Conservation (phyloP, 2,329 filamentous ascomycete species). For the Fusarium protoensiforme region DNA sequence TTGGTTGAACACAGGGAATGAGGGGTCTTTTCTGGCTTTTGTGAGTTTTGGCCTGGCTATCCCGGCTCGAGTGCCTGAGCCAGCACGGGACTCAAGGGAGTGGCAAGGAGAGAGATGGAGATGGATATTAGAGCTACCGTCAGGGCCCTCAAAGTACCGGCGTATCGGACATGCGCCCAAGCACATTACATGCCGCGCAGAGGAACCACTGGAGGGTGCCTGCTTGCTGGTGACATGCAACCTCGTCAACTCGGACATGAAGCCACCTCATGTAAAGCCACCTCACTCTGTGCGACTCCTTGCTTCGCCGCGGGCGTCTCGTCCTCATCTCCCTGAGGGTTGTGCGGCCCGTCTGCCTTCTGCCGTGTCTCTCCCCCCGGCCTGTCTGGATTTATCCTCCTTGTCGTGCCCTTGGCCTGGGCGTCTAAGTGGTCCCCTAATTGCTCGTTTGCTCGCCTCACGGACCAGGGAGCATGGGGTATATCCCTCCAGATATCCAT, state of each 20-base stretch:
- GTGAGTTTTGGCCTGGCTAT: constrained; percentile 27
- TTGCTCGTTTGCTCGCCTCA: constrained; percentile 31
- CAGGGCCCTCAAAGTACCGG: constrained; percentile 8
- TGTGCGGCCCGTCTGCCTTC: constrained; percentile 15
- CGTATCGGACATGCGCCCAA: constrained; percentile 1
- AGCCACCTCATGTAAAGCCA: constrained; percentile 31
- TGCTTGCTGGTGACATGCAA: constrained; percentile 17
- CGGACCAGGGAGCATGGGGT: constrained; percentile 31
- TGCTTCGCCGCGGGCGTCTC: constrained; percentile 3
- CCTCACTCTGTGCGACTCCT: constrained; percentile 9
- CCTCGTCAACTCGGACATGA: constrained; percentile 14
- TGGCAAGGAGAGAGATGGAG: constrained; percentile 9
- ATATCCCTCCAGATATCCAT: constrained; percentile 19
- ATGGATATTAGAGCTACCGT: neutral
- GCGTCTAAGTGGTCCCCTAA: constrained; percentile 32
- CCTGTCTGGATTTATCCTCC: constrained; percentile 24
- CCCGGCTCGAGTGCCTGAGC: constrained; percentile 33
- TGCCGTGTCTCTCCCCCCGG: constrained; percentile 24
- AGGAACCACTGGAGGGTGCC: constrained; percentile 1
- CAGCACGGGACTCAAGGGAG: constrained; percentile 15
- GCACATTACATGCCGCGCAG: neutral
- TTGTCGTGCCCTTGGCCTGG: constrained; percentile 29
- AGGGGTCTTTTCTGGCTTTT: constrained; percentile 30
- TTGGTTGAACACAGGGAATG: constrained; percentile 25
- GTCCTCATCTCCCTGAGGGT: neutral